A percentile compares a stretch with the other conserved stretches of the same genome.
phyloP scores from a whole-genome alignment of 805 yeast genomes.

The Yamadazyma philogaea region DNA sequence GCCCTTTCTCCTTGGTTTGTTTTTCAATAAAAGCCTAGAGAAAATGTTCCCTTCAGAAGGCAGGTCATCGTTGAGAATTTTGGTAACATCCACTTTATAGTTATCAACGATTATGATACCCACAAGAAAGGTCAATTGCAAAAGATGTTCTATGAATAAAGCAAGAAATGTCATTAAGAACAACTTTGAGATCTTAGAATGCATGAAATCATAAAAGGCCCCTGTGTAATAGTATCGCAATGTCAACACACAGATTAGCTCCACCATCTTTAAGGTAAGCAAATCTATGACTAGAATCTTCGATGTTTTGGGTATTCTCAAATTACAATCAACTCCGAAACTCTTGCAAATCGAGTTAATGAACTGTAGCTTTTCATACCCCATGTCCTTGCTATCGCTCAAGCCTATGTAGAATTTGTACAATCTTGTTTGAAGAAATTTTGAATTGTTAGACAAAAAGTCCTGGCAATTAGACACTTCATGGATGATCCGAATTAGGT shows the following conservation, averaged over 20 bases:
- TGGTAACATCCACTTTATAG: slow-evolving; percentile 59
- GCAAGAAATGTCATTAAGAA: slow-evolving; percentile 33
- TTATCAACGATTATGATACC: slow-evolving; percentile 68
- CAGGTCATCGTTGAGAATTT: slow-evolving; percentile 31
- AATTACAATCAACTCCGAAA: neutral
- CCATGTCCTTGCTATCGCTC: slow-evolving; percentile 14
- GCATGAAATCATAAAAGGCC: slow-evolving; percentile 12
- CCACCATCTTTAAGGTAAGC: slow-evolving; percentile 6
- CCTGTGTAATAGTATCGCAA: slow-evolving; percentile 15
- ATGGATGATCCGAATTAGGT: slow-evolving; percentile 25
- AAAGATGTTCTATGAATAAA: slow-evolving; percentile 53
- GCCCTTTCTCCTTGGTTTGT: slow-evolving; percentile 16
- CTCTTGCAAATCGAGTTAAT: neutral
- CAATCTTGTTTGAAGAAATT: slow-evolving; percentile 18
- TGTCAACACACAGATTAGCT: slow-evolving; percentile 7
- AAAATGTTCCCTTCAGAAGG: slow-evolving; percentile 10
- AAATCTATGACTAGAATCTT: slow-evolving; percentile 20
- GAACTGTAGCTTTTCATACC: slow-evolving; percentile 9
- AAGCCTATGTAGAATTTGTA: slow-evolving; percentile 30
- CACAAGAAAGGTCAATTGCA: slow-evolving; percentile 62
- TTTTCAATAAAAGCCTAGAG: slow-evolving; percentile 10
- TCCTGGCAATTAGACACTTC: slow-evolving; percentile 26
- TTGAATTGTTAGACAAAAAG: slow-evolving; percentile 13
- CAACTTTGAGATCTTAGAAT: slow-evolving; percentile 12
- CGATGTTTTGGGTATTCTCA: slow-evolving; percentile 23